phyloP scores from a whole-genome alignment of 2,329 filamentous ascomycete species.

The Daldinia eschscholtzii region DNA sequence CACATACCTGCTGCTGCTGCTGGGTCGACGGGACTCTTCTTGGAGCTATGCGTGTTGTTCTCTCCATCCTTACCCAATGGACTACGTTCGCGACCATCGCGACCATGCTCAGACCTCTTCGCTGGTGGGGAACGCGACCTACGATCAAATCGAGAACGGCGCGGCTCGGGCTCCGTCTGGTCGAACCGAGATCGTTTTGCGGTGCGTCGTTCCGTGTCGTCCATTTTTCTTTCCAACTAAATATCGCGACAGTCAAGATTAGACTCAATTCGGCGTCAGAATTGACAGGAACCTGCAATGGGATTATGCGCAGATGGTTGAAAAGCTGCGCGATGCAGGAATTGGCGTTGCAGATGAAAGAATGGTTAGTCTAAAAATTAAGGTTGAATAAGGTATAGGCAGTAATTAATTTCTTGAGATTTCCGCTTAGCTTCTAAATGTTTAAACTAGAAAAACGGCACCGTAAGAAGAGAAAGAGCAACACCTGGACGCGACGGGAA shows the following conservation, averaged over 20 bases:
- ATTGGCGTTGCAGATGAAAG: constrained; percentile 13
- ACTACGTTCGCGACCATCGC: constrained; percentile 86
- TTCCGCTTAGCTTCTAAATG: constrained; percentile 22
- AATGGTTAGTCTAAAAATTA: constrained; percentile 9
- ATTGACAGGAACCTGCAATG: neutral
- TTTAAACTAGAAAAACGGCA: constrained; percentile 23
- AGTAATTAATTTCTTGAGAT: constrained; percentile 30
- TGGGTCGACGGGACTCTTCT: constrained; percentile 72
- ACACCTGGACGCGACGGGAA: constrained; percentile 16
- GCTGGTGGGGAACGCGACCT: constrained; percentile 86
- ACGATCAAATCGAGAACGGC: constrained; percentile 86
- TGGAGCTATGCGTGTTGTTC: constrained; percentile 53
- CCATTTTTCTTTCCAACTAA: constrained; percentile 64
- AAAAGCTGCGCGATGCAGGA: constrained; percentile 2
- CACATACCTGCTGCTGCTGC: constrained; percentile 81
- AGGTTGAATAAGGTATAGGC: constrained; percentile 12
- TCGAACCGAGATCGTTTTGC: constrained; percentile 94
- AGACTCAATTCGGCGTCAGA: neutral
- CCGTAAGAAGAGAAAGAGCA: neutral
- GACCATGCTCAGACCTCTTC: constrained; percentile 74
- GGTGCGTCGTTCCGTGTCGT: constrained; percentile 78
- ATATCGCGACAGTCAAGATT: neutral
- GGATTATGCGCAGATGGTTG: constrained; percentile 10
- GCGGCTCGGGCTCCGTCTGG: constrained; percentile 85
- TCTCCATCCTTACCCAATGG: constrained; percentile 69